These are phyloP conservation scores for Fraxinus floribunda DNA, from an alignment of 305 asterid genomes.

Conservation along the genomic window DNA sequence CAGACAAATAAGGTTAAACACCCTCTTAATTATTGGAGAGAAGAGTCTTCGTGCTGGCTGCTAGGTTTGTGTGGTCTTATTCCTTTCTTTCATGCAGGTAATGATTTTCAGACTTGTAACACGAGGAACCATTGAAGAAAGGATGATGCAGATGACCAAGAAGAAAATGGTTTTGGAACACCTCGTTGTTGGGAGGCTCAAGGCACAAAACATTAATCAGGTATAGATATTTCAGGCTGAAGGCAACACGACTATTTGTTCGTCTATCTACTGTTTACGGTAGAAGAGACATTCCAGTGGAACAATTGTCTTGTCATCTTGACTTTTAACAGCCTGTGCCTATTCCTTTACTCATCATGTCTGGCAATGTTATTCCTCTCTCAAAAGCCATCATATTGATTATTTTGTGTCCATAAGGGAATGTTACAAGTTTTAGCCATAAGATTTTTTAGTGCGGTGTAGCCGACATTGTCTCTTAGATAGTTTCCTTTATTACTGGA, in stretches of 20 bases:
- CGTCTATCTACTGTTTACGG: neutral
- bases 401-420: neutral
- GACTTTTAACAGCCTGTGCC: neutral
- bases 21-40: slow-evolving; percentile 14
- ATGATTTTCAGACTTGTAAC: slow-evolving; percentile 84
- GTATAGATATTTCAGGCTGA: slow-evolving; percentile 36
- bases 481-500: slow-evolving; percentile 22
- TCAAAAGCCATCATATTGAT: slow-evolving; percentile 16
- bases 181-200: slow-evolving; percentile 90
- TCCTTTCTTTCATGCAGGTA: slow-evolving; percentile 55
- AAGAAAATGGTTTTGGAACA: slow-evolving; percentile 98
- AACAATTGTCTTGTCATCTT: neutral
- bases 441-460: neutral
- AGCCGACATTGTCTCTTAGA: neutral
- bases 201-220: slow-evolving; percentile 90
- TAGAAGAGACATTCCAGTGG: neutral
- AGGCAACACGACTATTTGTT: neutral
- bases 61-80: slow-evolving; percentile 20
- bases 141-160: slow-evolving; percentile 98
- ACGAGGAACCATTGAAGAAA: slow-evolving; percentile 93
- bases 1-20: slow-evolving; percentile 84
- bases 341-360: neutral
- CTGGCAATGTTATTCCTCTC: slow-evolving; percentile 4
- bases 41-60: slow-evolving; percentile 25
- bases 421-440: neutral